Conservation (phyloP, 306 rosid genomes). For the Cucurbita ficifolia region DNA sequence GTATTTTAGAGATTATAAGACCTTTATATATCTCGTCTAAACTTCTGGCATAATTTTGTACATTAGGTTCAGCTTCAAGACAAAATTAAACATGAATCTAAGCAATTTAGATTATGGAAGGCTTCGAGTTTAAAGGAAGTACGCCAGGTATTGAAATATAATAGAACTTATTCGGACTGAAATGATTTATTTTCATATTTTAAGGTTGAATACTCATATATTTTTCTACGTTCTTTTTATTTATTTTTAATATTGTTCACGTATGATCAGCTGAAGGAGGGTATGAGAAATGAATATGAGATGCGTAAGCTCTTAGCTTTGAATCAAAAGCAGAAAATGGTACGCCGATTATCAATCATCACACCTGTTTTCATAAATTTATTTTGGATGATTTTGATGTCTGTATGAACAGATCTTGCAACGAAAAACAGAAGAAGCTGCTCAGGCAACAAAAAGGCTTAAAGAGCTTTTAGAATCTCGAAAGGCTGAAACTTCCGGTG, state of each 20-base stretch:
- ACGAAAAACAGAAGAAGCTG: constrained; percentile 94
- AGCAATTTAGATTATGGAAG: constrained; percentile 93
- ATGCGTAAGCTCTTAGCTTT: constrained; percentile 84
- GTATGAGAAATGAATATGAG: constrained; percentile 92
- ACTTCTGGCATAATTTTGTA: constrained; percentile 6
- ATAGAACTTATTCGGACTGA: too few relatives aligned
- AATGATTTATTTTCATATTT: too few relatives aligned
- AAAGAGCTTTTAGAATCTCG: constrained; percentile 84
- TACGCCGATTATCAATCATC: constrained; percentile 17
- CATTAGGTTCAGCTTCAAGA: constrained; percentile 85
- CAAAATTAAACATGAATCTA: constrained; percentile 93
- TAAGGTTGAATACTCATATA: not conserved
- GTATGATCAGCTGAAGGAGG: constrained; percentile 76
- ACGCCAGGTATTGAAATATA: constrained; percentile 87
- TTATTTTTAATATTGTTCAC: not conserved
- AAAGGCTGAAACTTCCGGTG: constrained; percentile 47
- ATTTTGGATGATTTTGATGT: constrained; percentile 9
- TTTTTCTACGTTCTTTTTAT: too few relatives aligned
- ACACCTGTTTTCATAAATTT: not conserved
- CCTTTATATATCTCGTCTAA: not conserved
- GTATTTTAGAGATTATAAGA: not conserved
- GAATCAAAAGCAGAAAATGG: constrained; percentile 98
- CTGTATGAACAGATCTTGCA: constrained; percentile 57
- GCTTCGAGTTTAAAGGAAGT: constrained; percentile 92
- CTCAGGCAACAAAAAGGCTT: constrained; percentile 80